Evolutionary conservation across 345 rosid species (phyloP).

Genomic region (Salix arbutifolia): DNA sequence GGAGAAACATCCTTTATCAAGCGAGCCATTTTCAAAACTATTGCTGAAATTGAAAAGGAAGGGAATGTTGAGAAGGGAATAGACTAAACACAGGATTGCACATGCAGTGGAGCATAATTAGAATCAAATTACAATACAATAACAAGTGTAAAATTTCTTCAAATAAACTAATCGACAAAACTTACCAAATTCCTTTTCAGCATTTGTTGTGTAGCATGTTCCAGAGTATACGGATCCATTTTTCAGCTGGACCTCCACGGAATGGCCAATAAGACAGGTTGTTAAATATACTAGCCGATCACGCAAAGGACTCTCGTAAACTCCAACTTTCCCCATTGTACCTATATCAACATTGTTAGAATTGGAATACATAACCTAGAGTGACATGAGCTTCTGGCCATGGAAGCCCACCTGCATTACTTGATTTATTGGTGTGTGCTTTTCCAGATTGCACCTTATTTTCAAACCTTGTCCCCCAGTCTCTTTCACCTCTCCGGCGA

Average conservation of each 20-base stretch:
- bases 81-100: background rate
- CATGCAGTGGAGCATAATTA: background rate
- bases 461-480: conserved; percentile 45
- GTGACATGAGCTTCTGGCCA: conserved; percentile 10
- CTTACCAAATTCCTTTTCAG: conserved; percentile 78
- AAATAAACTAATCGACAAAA: conserved; percentile 19
- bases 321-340: conserved; percentile 47
- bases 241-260: conserved; percentile 84
- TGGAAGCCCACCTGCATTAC: conserved; percentile 42
- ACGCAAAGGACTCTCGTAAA: conserved; percentile 43
- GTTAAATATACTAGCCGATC: conserved; percentile 69
- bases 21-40: conserved; percentile 84
- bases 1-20: conserved; percentile 57
- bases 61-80: conserved; percentile 13
- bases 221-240: conserved; percentile 83
- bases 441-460: conserved; percentile 55
- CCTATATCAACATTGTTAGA: conserved; percentile 28
- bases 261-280: conserved; percentile 71
- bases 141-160: background rate
- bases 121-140: conserved; percentile 2
- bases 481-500: conserved; percentile 57
- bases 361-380: conserved; percentile 9
- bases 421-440: conserved; percentile 38
- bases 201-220: conserved; percentile 70
- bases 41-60: conserved; percentile 47